A percentile compares a stretch with the other conserved stretches of the same genome.
Evolutionary conservation across 306 rosid species (phyloP).

Genomic region (Acacia melanoxylon): DNA sequence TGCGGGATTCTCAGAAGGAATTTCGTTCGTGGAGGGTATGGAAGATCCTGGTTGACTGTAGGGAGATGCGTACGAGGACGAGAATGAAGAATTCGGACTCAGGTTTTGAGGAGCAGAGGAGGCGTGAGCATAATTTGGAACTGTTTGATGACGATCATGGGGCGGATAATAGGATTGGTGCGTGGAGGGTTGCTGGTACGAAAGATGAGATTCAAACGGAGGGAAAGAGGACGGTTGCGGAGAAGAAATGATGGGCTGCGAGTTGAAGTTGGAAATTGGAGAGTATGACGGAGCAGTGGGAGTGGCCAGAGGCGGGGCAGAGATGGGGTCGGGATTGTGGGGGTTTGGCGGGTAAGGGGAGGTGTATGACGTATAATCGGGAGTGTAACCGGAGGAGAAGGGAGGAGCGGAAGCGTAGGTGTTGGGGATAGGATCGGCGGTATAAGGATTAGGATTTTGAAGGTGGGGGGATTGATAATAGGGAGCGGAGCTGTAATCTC

Average conservation of each 20-base stretch:
- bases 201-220: constrained; percentile 53
- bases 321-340: constrained; percentile 50
- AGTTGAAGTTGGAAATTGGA: constrained; percentile 37
- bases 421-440: constrained; percentile 45
- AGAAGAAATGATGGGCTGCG: constrained; percentile 47
- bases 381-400: constrained; percentile 46
- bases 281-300: constrained; percentile 54
- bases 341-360: constrained; percentile 40
- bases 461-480: constrained; percentile 45
- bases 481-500: constrained; percentile 57
- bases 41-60: constrained; percentile 41
- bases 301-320: constrained; percentile 26
- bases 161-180: constrained; percentile 52
- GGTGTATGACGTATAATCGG: constrained; percentile 24
- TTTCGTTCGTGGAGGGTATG: constrained; percentile 45
- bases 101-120: constrained; percentile 44
- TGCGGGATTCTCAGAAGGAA: constrained; percentile 45
- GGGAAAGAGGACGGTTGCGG: constrained; percentile 53
- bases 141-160: constrained; percentile 56
- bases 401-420: constrained; percentile 72
- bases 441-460: constrained; percentile 36
- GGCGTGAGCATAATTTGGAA: constrained; percentile 47
- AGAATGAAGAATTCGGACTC: constrained; percentile 37
- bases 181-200: constrained; percentile 45
- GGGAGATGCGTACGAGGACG: constrained; percentile 42